Percentiles rank a stretch among this genome's conserved stretches.
Conservation (phyloP, 2,329 filamentous ascomycete species). For the Leptographium galeiforme region DNA sequence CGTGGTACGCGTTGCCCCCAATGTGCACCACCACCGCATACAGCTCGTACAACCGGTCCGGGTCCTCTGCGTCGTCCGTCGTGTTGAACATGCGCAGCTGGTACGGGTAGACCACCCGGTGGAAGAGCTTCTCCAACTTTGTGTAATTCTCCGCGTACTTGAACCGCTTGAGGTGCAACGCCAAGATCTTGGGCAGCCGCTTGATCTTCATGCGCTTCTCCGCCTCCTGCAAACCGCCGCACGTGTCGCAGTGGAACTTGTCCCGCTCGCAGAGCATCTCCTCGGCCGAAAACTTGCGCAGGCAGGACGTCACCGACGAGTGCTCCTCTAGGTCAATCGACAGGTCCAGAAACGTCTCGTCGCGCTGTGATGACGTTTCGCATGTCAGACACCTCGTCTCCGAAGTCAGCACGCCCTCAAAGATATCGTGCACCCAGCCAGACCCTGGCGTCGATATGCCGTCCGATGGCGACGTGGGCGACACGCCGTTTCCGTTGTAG, state of each 20-base stretch:
- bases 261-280: slow-evolving; percentile 98
- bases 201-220: slow-evolving; percentile 99
- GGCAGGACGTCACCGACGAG: slow-evolving; percentile 87
- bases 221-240: slow-evolving; percentile 88
- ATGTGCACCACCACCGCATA: slow-evolving; percentile 98
- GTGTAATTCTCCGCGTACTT: slow-evolving; percentile 97
- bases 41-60: slow-evolving; percentile 86
- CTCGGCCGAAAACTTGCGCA: slow-evolving; percentile 92
- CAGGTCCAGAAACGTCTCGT: slow-evolving; percentile 90
- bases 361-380: slow-evolving; percentile 86
- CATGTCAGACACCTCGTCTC: slow-evolving; percentile 95
- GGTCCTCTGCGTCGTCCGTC: slow-evolving; percentile 86
- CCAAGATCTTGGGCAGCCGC: slow-evolving; percentile 77
- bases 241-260: slow-evolving; percentile 98
- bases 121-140: slow-evolving; percentile 87
- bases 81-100: slow-evolving; percentile 95
- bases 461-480: slow-evolving; percentile 15
- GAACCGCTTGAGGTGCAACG: slow-evolving; percentile 89
- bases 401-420: slow-evolving; percentile 86
- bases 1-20: slow-evolving; percentile 90
- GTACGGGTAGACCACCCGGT: slow-evolving; percentile 93
- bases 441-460: slow-evolving; percentile 48
- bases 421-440: slow-evolving; percentile 93
- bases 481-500: slow-evolving; percentile 14
- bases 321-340: slow-evolving; percentile 94